A percentile compares a stretch with the other conserved stretches of the same genome.
Evolutionary conservation across 148 eudicot species (phyloP).

Genomic region (Rhododendron mucronatum): DNA sequence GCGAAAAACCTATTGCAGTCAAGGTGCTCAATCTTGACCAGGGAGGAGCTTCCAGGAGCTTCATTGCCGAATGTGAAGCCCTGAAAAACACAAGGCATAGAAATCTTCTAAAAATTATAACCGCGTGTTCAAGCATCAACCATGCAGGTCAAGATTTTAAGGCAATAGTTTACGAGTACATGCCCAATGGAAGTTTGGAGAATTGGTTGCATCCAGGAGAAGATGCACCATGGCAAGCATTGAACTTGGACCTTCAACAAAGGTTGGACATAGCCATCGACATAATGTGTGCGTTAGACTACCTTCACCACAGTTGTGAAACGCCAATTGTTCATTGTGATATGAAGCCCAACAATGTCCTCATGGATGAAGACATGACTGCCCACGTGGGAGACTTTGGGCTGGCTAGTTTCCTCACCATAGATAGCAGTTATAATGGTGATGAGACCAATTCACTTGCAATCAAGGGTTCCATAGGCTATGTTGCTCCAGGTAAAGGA

Average conservation of each 20-base stretch:
- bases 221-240: not conserved
- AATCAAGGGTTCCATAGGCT: slow-evolving; percentile 8
- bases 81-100: not conserved
- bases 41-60: slow-evolving; percentile 9
- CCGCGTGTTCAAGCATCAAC: not conserved
- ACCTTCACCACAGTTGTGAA: slow-evolving; percentile 4
- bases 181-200: slow-evolving; percentile 6
- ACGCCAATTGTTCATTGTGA: slow-evolving; percentile 2
- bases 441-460: not conserved
- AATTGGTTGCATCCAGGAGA: not conserved
- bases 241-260: not conserved
- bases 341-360: not conserved
- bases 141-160: not conserved
- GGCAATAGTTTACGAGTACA: not conserved
- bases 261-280: not conserved
- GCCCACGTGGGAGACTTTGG: slow-evolving; percentile 9
- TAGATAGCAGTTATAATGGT: not conserved
- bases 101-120: slow-evolving; percentile 8
- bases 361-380: not conserved
- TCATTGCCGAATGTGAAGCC: slow-evolving; percentile 7
- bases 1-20: not conserved
- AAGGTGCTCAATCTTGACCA: slow-evolving; percentile 8
- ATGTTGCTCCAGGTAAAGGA: not conserved
- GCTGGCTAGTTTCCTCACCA: not conserved
- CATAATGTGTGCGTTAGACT: not conserved